Percentiles rank a stretch among this genome's conserved stretches.
Evolutionary conservation across 2,329 filamentous ascomycete species (phyloP).

Genomic region (Exophiala sp.): DNA sequence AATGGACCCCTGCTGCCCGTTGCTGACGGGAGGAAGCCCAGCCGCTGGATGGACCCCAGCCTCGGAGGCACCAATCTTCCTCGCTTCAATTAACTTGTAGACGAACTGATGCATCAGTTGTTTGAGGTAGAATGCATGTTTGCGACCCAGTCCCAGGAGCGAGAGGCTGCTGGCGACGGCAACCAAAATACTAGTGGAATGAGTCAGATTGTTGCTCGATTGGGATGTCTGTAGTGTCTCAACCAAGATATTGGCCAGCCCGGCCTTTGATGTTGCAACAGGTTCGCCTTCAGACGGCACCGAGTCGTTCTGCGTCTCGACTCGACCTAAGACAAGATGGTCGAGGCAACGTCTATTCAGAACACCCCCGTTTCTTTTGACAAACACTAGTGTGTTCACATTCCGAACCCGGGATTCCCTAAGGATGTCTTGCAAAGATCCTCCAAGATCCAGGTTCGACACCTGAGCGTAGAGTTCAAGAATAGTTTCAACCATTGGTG

Average conservation of each 20-base stretch:
- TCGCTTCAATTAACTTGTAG: conserved; percentile 77
- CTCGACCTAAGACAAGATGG: conserved; percentile 8
- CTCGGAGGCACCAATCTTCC: conserved; percentile 90
- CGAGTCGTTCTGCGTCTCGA: not conserved
- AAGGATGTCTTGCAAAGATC: conserved; percentile 20
- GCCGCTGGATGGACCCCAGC: conserved; percentile 92
- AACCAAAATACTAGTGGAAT: conserved; percentile 34
- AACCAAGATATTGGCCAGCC: conserved; percentile 23
- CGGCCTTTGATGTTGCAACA: conserved; percentile 22
- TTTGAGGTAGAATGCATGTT: conserved; percentile 83
- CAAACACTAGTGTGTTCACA: conserved; percentile 19
- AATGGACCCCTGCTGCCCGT: conserved; percentile 33
- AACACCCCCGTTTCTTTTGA: conserved; percentile 16
- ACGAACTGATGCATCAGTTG: conserved; percentile 80
- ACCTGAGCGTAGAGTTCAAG: conserved; percentile 21
- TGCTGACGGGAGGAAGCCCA: conserved; percentile 67
- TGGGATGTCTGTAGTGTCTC: conserved; percentile 23
- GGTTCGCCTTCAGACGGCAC: conserved; percentile 8
- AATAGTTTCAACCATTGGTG: conserved; percentile 21
- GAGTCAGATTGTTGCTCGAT: conserved; percentile 18
- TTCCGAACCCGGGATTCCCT: conserved; percentile 18
- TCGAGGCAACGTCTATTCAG: conserved; percentile 14
- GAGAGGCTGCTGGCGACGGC: conserved; percentile 85
- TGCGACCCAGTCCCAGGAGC: conserved; percentile 70
- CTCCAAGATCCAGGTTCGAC: conserved; percentile 22